Evolutionary conservation across 2,329 filamentous ascomycete species (phyloP).

Genomic region (Colletotrichum sp.): DNA sequence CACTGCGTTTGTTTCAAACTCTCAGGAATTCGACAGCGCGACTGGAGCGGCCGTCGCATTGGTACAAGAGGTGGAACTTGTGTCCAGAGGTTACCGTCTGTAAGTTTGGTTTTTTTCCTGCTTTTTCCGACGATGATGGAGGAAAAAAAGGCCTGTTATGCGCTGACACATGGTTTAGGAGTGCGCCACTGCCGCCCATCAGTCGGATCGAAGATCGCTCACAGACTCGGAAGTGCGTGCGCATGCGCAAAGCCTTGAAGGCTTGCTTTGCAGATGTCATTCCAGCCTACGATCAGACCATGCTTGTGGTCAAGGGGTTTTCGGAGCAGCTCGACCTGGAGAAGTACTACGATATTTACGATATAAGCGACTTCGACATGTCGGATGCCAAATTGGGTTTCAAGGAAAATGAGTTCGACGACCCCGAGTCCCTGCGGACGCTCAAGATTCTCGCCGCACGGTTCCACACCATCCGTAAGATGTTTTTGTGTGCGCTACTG

Average conservation of each 20-base stretch:
- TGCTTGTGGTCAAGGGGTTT: conserved; percentile 70
- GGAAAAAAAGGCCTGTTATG: not conserved
- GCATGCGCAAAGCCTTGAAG: conserved; percentile 78
- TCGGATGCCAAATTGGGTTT: conserved; percentile 71
- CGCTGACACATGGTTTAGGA: conserved; percentile 54
- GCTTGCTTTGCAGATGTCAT: conserved; percentile 73
- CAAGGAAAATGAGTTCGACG: conserved; percentile 71
- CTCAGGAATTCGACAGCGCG: conserved; percentile 82
- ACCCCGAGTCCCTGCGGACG: conserved; percentile 76
- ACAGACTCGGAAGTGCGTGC: conserved; percentile 78
- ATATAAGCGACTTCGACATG: conserved; percentile 75
- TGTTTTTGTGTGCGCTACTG: conserved; percentile 87
- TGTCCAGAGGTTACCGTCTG: conserved; percentile 88
- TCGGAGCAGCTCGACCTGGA: conserved; percentile 83
- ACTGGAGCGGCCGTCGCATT: conserved; percentile 78
- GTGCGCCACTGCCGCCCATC: conserved; percentile 88
- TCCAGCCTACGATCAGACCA: conserved; percentile 73
- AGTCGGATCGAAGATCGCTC: conserved; percentile 85
- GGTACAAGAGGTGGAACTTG: conserved; percentile 94
- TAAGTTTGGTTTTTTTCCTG: conserved; percentile 43
- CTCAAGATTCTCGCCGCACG: conserved; percentile 83
- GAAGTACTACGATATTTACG: conserved; percentile 91
- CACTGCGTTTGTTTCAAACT: conserved; percentile 70
- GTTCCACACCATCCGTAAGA: conserved; percentile 79
- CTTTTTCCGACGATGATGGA: not conserved